phyloP scores from a whole-genome alignment of 176 grass and related monocot genomes.

The Echinochloa phyllopogon region DNA sequence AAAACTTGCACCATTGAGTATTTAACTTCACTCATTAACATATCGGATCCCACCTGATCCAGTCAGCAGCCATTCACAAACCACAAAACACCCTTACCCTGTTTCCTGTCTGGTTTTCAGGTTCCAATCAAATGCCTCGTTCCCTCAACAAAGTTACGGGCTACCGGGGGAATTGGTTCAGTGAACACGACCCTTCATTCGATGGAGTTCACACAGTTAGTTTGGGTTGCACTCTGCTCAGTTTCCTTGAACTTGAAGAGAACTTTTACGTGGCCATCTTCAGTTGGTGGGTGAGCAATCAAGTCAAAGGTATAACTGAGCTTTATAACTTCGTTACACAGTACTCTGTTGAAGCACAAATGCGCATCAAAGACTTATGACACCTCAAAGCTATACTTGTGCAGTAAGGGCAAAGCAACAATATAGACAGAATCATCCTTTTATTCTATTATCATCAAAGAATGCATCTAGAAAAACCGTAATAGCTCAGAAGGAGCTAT shows the following conservation, averaged over 20 bases:
- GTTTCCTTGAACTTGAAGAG: constrained; percentile 32
- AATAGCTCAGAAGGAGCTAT: constrained; percentile 24
- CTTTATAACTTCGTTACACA: neutral
- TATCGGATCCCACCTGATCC: constrained; percentile 3
- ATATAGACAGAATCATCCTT: neutral
- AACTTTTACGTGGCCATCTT: constrained; percentile 13
- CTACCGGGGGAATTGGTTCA: constrained; percentile 10
- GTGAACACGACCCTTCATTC: constrained; percentile 7
- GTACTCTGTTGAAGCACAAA: neutral
- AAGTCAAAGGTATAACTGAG: constrained; percentile 5
- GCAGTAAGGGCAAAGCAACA: constrained; percentile 17
- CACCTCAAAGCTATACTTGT: constrained; percentile 3
- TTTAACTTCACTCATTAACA: neutral
- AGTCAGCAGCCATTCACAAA: neutral
- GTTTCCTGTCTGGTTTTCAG: constrained; percentile 1
- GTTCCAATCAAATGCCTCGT: constrained; percentile 28
- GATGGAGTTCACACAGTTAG: neutral
- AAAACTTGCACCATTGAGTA: neutral
- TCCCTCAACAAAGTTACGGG: constrained; percentile 1
- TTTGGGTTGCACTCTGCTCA: constrained; percentile 11
- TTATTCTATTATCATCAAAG: neutral
- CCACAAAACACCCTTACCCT: neutral
- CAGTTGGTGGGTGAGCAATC: constrained; percentile 28
- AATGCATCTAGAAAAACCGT: constrained; percentile 29
- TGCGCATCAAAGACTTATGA: neutral